Percentiles rank a stretch among this genome's conserved stretches.
These are phyloP conservation scores for Inga leiocalycina DNA, from an alignment of 306 rosid genomes.

Conservation along the genomic window DNA sequence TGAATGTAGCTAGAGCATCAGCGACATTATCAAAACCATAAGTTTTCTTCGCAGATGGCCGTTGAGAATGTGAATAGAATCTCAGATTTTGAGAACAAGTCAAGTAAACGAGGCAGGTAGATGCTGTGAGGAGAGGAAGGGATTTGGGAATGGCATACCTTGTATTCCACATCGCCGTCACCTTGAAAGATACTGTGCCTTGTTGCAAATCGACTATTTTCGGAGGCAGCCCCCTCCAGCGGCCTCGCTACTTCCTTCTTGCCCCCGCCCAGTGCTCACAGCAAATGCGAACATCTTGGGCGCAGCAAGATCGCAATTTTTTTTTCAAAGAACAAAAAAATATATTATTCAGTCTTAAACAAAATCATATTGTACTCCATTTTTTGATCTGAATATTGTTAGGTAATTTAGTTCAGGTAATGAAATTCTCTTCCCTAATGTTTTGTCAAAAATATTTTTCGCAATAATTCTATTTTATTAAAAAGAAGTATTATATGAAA, in stretches of 20 bases:
- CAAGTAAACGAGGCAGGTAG: constrained; percentile 20
- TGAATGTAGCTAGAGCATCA: constrained; percentile 32
- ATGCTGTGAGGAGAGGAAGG: constrained; percentile 15
- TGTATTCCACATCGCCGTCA: constrained; percentile 28
- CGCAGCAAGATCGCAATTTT: neutral
- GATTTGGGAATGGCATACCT: constrained; percentile 39
- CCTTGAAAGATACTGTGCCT: neutral
- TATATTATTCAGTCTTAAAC: neutral
- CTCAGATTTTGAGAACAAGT: constrained; percentile 18
- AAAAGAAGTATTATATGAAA: neutral
- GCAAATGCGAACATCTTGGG: neutral
- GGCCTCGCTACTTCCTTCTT: neutral
- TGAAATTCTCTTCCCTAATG: neutral
- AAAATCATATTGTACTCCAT: neutral
- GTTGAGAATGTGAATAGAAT: constrained; percentile 31
- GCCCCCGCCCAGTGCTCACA: neutral
- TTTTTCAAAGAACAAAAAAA: neutral
- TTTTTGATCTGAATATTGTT: neutral
- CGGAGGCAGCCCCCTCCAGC: neutral
- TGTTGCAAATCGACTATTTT: neutral
- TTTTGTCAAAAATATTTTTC: neutral
- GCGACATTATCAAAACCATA: constrained; percentile 22
- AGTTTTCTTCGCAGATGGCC: neutral
- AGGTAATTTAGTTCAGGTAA: neutral
- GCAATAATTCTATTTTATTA: neutral